phyloP scores from a whole-genome alignment of 352 stramenopile species.

The Blastocystis sp. region DNA sequence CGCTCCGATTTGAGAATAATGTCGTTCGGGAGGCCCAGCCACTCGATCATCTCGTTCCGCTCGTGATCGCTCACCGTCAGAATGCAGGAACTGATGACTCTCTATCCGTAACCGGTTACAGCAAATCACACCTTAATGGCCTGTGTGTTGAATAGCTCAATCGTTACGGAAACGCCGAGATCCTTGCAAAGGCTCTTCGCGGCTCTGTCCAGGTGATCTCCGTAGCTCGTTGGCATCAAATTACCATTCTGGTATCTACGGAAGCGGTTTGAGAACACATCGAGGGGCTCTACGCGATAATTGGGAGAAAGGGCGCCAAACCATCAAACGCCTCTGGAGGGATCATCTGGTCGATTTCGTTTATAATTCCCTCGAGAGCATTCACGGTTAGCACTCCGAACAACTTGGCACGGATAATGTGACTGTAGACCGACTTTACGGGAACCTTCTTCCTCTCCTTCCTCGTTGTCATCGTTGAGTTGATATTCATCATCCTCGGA shows the following conservation, averaged over 20 bases:
- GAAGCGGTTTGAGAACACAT: conserved; percentile 50
- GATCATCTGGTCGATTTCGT: conserved; percentile 62
- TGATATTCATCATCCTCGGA: background rate
- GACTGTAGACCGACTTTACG: conserved; percentile 57
- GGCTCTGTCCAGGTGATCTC: conserved; percentile 64
- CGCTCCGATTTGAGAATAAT: conserved; percentile 64
- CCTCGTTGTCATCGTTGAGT: conserved; percentile 11
- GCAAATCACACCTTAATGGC: conserved; percentile 50
- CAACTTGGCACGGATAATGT: conserved; percentile 59
- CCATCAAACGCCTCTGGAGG: conserved; percentile 35
- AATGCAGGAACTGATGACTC: conserved; percentile 55
- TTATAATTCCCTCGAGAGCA: conserved; percentile 65
- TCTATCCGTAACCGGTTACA: background rate
- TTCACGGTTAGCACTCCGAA: conserved; percentile 67
- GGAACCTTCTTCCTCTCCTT: conserved; percentile 66
- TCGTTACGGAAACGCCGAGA: conserved; percentile 49
- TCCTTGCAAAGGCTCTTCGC: conserved; percentile 68
- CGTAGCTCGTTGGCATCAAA: conserved; percentile 62
- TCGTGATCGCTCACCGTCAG: background rate
- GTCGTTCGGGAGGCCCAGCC: conserved; percentile 55
- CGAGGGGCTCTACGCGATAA: conserved; percentile 42
- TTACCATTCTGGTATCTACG: conserved; percentile 62
- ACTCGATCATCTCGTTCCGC: conserved; percentile 49
- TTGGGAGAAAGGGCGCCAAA: background rate
- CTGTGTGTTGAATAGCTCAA: conserved; percentile 68